phyloP scores from a whole-genome alignment of 2,329 filamentous ascomycete species.

The Dryadomyces quercus-mongolicae region DNA sequence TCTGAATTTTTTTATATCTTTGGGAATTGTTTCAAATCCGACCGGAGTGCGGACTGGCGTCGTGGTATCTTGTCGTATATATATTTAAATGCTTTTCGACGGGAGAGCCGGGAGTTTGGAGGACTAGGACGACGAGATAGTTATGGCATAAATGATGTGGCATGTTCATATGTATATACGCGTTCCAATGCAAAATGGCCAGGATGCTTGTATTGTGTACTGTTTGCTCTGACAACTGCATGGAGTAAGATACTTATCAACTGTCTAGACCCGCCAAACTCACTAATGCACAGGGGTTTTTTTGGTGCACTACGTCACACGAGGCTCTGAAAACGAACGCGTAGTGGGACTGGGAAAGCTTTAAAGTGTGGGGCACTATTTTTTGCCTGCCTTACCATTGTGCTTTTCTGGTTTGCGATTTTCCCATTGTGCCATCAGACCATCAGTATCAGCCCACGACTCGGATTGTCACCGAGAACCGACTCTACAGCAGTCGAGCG shows the following conservation, averaged over 20 bases:
- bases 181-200: neutral
- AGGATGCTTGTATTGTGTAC: too few species aligned
- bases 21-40: neutral
- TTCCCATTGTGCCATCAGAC: too few species aligned
- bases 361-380: neutral
- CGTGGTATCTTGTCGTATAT: neutral
- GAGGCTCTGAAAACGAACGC: neutral
- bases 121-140: neutral
- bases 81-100: neutral
- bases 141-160: neutral
- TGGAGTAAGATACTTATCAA: too few species aligned
- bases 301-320: neutral
- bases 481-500: neutral
- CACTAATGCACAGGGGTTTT: neutral
- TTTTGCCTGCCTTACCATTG: neutral
- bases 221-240: too few species aligned
- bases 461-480: too few species aligned
- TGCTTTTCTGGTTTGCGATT: too few species aligned
- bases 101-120: neutral
- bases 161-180: neutral
- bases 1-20: neutral
- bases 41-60: neutral
- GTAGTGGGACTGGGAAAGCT: neutral
- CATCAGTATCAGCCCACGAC: too few species aligned
- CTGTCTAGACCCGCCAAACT: too few species aligned